Conservation (phyloP, 139 green algal genomes). For the Limnomonas spitsbergensis region DNA sequence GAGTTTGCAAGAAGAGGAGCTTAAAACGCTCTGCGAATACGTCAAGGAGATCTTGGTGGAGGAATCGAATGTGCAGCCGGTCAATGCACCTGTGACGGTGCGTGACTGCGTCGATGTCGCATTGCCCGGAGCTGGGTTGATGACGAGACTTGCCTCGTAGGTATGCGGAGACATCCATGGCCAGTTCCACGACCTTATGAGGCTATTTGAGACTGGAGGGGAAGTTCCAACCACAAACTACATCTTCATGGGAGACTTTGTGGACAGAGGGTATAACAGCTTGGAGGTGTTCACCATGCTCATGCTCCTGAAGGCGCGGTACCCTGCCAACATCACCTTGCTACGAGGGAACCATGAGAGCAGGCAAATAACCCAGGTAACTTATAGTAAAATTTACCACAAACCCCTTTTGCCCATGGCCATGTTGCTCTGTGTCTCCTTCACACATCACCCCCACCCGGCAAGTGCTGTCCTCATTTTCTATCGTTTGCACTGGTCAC, state of each 20-base stretch:
- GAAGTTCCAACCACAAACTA: constrained; percentile 95
- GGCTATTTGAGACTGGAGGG: constrained; percentile 94
- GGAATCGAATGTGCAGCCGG: constrained; percentile 98
- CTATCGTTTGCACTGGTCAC: too few species aligned
- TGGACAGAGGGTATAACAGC: constrained; percentile 98
- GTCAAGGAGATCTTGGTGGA: constrained; percentile 99
- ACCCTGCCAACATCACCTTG: constrained; percentile 93
- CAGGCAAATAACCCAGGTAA: constrained; percentile 97
- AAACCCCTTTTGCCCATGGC: too few species aligned
- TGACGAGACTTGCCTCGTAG: constrained; percentile 31
- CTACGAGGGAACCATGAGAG: constrained; percentile 97
- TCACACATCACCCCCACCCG: too few species aligned
- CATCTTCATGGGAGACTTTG: constrained; percentile 99
- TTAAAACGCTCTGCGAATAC: constrained; percentile 94
- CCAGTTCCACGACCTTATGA: constrained; percentile 97
- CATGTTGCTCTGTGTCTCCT: too few species aligned
- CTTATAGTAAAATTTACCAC: background rate
- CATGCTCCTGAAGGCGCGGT: constrained; percentile 94
- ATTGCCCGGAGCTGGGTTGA: too few species aligned
- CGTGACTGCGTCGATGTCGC: too few species aligned
- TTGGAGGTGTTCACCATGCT: constrained; percentile 97
- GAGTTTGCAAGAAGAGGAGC: constrained; percentile 90
- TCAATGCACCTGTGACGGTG: constrained; percentile 94
- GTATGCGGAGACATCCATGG: constrained; percentile 97
- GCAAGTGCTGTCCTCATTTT: too few species aligned